These are phyloP conservation scores for Rosa rugosa DNA, from an alignment of 306 rosid species.

Conservation along the genomic window DNA sequence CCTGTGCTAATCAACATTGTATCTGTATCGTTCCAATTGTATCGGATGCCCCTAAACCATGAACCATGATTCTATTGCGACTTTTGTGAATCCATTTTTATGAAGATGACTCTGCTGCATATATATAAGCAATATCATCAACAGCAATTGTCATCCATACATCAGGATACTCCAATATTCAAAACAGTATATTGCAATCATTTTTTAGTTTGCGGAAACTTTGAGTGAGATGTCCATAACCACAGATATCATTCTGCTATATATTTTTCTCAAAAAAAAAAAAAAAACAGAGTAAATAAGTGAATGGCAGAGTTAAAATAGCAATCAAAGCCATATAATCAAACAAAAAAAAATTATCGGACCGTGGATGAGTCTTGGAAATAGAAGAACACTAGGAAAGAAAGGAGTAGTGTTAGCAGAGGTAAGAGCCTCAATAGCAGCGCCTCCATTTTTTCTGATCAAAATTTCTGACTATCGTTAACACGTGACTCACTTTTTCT, in stretches of 20 bases:
- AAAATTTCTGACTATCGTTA: neutral
- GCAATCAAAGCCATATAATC: too few species aligned
- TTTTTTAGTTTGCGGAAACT: neutral
- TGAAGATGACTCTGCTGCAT: neutral
- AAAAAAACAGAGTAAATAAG: neutral
- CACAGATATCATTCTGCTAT: neutral
- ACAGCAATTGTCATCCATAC: neutral
- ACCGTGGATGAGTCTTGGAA: constrained; percentile 33
- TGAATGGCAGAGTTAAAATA: neutral
- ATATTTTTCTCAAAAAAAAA: too few species aligned
- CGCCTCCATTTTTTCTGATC: constrained; percentile 34
- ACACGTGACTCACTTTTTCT: neutral
- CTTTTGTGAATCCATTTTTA: neutral
- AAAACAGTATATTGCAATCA: neutral
- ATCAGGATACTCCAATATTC: neutral
- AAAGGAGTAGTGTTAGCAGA: constrained; percentile 43
- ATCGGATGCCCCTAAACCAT: neutral
- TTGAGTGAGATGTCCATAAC: neutral
- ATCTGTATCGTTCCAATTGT: neutral
- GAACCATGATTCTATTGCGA: neutral
- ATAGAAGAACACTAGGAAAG: constrained; percentile 44
- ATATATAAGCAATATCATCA: neutral
- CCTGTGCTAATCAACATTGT: neutral
- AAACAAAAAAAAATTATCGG: neutral
- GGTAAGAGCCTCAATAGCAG: constrained; percentile 67